Conservation (phyloP, 2,329 filamentous ascomycete genomes). For the Lachnum nothofagi region DNA sequence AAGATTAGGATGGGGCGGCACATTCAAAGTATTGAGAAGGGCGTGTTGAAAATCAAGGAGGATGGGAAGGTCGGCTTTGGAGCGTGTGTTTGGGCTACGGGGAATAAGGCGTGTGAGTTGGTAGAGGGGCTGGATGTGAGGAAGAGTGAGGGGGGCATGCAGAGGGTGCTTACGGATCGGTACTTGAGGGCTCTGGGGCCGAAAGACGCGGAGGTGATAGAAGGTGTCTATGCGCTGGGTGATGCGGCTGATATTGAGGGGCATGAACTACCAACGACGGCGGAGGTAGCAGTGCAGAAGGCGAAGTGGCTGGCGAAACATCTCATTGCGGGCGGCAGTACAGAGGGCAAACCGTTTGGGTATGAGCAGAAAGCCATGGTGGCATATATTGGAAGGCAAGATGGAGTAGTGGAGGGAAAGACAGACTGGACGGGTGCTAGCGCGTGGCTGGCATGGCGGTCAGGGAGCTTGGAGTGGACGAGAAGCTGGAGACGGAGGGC, state of each 20-base stretch:
- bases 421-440: constrained; percentile 37
- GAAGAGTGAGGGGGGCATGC: constrained; percentile 39
- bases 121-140: constrained; percentile 24
- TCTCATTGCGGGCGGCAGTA: constrained; percentile 44
- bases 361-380: constrained; percentile 37
- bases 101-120: constrained; percentile 62
- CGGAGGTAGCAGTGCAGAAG: constrained; percentile 69
- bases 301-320: constrained; percentile 60
- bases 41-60: constrained; percentile 34
- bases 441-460: constrained; percentile 42
- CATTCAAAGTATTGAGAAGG: constrained; percentile 40
- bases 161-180: constrained; percentile 57
- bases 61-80: constrained; percentile 36
- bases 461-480: constrained; percentile 35
- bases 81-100: constrained; percentile 67
- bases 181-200: constrained; percentile 51
- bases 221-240: constrained; percentile 57
- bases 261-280: constrained; percentile 56
- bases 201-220: constrained; percentile 13
- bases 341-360: constrained; percentile 29
- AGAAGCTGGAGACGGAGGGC: constrained; percentile 32
- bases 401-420: constrained; percentile 38
- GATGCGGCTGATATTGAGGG: constrained; percentile 61
- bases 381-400: constrained; percentile 39
- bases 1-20: constrained; percentile 63